phyloP scores from a whole-genome alignment of 2,329 filamentous ascomycete genomes.

The Xylaria sp. region DNA sequence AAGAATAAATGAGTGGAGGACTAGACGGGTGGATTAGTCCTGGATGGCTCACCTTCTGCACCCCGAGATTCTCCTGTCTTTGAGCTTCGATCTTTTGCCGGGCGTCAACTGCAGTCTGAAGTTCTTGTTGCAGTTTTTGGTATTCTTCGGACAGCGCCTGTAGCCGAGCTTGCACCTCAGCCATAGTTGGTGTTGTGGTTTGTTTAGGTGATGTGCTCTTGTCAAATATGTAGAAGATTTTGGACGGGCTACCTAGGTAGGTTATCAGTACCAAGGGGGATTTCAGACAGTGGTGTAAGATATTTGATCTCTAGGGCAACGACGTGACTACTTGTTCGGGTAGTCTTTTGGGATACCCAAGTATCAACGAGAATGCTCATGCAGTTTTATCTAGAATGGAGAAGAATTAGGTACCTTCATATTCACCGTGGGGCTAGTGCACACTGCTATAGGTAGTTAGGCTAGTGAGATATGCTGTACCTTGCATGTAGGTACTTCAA shows the following conservation, averaged over 20 bases:
- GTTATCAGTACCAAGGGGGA: neutral
- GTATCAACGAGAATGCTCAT: neutral
- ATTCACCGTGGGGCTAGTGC: slow-evolving; percentile 1
- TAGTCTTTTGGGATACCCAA: neutral
- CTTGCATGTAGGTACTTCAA: neutral
- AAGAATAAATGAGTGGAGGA: neutral
- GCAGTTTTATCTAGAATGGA: neutral
- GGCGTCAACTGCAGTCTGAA: slow-evolving; percentile 79
- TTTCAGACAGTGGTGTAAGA: neutral
- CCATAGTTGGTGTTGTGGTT: slow-evolving; percentile 60
- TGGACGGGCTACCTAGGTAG: neutral
- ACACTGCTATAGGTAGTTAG: neutral
- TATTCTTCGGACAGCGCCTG: slow-evolving; percentile 89
- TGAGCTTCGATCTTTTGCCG: slow-evolving; percentile 94
- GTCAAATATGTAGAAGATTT: neutral
- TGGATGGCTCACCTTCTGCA: slow-evolving; percentile 74
- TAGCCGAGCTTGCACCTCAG: slow-evolving; percentile 78
- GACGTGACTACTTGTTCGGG: neutral
- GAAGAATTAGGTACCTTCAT: slow-evolving; percentile 12
- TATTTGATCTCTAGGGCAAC: neutral
- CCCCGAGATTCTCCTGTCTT: slow-evolving; percentile 89
- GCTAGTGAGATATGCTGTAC: neutral
- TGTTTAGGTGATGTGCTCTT: neutral
- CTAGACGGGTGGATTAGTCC: neutral
- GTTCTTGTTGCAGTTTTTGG: slow-evolving; percentile 86